Conservation (phyloP, 169 alveolate species). For the Perkinsus chesapeaki region DNA sequence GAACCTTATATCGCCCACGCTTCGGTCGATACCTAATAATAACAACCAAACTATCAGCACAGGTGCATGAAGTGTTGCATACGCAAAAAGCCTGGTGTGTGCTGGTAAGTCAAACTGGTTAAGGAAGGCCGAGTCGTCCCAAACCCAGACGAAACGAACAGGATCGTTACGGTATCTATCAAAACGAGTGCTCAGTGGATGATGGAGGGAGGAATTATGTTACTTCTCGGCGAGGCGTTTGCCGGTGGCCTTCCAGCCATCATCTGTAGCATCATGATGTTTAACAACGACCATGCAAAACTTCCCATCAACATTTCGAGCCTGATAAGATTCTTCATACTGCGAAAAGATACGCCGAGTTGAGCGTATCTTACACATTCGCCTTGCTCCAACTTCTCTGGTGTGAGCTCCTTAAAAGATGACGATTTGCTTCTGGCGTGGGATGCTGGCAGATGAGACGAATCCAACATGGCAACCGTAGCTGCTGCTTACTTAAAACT, state of each 20-base stretch:
- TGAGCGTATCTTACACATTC: not conserved
- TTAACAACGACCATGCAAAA: not conserved
- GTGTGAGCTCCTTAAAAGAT: not conserved
- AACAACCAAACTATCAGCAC: no score
- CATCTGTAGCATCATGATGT: not conserved
- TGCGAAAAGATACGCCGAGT: not conserved
- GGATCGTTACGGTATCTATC: not conserved
- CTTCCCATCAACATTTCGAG: not conserved
- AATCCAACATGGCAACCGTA: not conserved
- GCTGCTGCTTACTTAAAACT: not conserved
- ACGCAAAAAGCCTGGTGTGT: not conserved
- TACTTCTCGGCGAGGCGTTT: not conserved
- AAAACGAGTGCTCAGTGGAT: not conserved
- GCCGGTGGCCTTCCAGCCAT: not conserved
- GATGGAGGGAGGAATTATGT: not conserved
- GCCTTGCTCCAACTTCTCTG: not conserved
- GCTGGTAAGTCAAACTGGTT: not conserved
- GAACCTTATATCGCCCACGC: not conserved
- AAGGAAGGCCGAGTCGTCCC: not conserved
- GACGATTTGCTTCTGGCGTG: not conserved
- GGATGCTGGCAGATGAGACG: not conserved
- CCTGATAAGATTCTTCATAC: not conserved
- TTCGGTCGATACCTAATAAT: not conserved
- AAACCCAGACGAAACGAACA: not conserved
- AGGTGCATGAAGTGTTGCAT: no score